These are phyloP conservation scores for Mesotaenium endlicherianum DNA, from an alignment of 139 green algal species.

Conservation along the genomic window DNA sequence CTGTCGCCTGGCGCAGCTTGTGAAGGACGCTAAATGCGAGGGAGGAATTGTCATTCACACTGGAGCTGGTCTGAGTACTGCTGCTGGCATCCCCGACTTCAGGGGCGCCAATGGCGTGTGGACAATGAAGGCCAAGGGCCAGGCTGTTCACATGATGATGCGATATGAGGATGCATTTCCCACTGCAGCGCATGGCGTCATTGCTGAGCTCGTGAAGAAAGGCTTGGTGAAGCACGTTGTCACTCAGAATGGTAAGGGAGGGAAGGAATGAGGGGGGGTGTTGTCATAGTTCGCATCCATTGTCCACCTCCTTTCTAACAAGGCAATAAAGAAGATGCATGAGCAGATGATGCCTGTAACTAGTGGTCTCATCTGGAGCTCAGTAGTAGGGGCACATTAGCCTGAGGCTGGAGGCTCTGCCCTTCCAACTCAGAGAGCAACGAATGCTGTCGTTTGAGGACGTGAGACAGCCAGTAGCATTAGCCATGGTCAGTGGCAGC, in stretches of 20 bases:
- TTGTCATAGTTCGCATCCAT: background rate
- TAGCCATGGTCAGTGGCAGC: no score
- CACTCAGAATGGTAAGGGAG: constrained; percentile 36
- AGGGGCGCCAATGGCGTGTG: constrained; percentile 88
- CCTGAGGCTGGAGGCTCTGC: background rate
- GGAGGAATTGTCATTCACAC: constrained; percentile 75
- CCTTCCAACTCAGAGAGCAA: no score
- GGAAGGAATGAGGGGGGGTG: background rate
- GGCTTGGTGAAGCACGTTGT: constrained; percentile 29
- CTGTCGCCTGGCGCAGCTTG: no score
- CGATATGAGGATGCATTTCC: constrained; percentile 76
- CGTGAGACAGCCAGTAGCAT: no score
- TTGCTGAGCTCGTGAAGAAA: constrained; percentile 53
- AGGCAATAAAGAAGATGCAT: background rate
- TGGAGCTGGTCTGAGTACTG: constrained; percentile 88
- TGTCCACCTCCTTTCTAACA: background rate
- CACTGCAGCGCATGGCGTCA: constrained; percentile 73
- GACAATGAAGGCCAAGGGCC: constrained; percentile 69
- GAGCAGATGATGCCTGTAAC: background rate
- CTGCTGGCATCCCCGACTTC: constrained; percentile 90
- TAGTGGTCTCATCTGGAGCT: background rate
- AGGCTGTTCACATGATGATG: constrained; percentile 61
- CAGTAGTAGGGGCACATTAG: background rate
- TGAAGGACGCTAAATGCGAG: background rate
- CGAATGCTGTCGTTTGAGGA: no score